Base-by-base conservation (phyloP, 75 land plant species). In the Pinus tabuliformis region DNA sequence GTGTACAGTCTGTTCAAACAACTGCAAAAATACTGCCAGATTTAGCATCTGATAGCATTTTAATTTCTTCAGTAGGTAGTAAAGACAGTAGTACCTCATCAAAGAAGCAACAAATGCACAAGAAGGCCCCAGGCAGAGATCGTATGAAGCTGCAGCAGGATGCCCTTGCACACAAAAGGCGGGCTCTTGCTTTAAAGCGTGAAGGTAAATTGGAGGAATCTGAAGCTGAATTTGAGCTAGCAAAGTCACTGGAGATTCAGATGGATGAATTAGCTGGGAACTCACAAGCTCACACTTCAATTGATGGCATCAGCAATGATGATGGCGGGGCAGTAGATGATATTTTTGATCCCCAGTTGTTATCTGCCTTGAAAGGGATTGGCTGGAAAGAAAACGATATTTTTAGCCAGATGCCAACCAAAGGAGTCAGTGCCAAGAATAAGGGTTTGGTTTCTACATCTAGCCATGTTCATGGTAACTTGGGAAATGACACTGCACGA, bases 111-210 rank as follows among this genome's bases (percentile, higher is more conserved):
- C 59, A 42, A 21, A 70, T 76, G 39, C 84, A 74, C 18, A 83
- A 85, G 70, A 85, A 87, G 17, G 28, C 84, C 52, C 83, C 89
- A 30, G 63, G 85, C 2, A 90, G 86, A 42, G 95, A 92, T 56
- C 83, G 95, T 1, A 87, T 97, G 74, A 97, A 92, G 79, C 68
- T 95, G 79, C 98, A 97, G 76, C 93, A 88, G 77, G 87, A 97
- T 75, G 95, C 91, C 14, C 93, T 97, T n/a, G 81, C 87, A 57
- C 98, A 92, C 84, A 97, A 95, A 76, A 86, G 99, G 24, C 86
- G 86, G 73, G 93, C 98, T 5, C 79, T 95, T 73, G 91, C 84
- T 82, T 82, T 97, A 56, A 80, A 93, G 52, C 88, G 93, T 59
- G 95, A 95, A 78, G 99, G 99, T 21, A 85, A 83, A 72, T 79